Conservation (phyloP, 768 basidiomycete species). For the Collybia nuda region DNA sequence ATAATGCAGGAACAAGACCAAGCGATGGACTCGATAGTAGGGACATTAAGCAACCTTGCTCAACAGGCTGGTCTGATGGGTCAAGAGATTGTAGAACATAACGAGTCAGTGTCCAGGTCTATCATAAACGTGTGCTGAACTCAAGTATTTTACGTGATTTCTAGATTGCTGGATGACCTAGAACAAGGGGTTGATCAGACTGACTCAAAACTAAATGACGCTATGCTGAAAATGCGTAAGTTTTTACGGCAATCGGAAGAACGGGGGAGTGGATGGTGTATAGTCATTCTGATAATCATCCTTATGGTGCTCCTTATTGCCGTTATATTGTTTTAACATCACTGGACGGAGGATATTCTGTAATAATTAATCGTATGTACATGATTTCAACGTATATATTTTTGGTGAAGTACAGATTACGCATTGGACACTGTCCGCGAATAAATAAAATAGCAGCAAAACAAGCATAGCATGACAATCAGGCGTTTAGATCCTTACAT, state of each 20-base stretch:
- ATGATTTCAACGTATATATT: too few relatives aligned
- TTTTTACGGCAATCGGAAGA: constrained; percentile 90
- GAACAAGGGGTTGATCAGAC: constrained; percentile 72
- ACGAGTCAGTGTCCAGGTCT: constrained; percentile 54
- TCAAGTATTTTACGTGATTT: background rate
- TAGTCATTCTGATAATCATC: constrained; percentile 80
- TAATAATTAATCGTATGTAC: too few relatives aligned
- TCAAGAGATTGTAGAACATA: constrained; percentile 87
- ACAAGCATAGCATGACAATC: background rate
- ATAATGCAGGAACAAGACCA: constrained; percentile 88
- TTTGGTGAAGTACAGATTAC: too few relatives aligned
- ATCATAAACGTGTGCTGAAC: background rate
- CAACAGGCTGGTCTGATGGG: constrained; percentile 96
- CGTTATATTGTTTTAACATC: constrained; percentile 67
- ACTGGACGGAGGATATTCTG: background rate
- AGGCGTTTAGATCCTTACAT: constrained; percentile 20
- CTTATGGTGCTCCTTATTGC: constrained; percentile 74
- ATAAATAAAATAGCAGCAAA: background rate
- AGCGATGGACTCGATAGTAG: constrained; percentile 84
- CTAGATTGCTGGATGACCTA: constrained; percentile 79
- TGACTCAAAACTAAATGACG: constrained; percentile 61
- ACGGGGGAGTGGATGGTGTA: constrained; percentile 88
- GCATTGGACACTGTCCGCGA: too few relatives aligned
- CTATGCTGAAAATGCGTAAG: constrained; percentile 69
- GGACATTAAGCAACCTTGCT: constrained; percentile 79